These are phyloP conservation scores for Biscogniauxia sp. DNA, from an alignment of 2,329 filamentous ascomycete genomes.

Conservation along the genomic window DNA sequence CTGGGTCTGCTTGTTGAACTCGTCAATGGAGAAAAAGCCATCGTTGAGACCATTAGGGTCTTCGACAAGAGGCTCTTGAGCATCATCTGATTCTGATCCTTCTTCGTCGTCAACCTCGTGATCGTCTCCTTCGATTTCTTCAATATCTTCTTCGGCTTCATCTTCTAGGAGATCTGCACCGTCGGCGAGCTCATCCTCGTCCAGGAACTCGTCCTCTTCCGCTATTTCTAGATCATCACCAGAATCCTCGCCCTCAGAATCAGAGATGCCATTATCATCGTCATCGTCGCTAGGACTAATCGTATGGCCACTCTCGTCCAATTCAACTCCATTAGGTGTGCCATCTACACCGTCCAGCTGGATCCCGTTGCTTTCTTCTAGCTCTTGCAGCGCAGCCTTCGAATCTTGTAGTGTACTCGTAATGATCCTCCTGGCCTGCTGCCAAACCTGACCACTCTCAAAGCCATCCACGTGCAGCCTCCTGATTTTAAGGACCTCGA, in stretches of 20 bases:
- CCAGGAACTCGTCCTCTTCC: slow-evolving; percentile 32
- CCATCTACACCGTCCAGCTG: slow-evolving; percentile 45
- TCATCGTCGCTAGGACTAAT: slow-evolving; percentile 18
- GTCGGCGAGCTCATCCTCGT: slow-evolving; percentile 30
- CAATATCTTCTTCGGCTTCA: slow-evolving; percentile 30
- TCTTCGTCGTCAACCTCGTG: slow-evolving; percentile 48
- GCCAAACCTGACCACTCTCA: slow-evolving; percentile 85
- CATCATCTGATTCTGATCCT: slow-evolving; percentile 47
- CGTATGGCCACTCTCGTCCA: slow-evolving; percentile 37
- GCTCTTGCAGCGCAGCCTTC: slow-evolving; percentile 44
- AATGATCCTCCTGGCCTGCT: slow-evolving; percentile 85
- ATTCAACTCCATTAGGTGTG: slow-evolving; percentile 34
- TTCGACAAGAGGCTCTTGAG: slow-evolving; percentile 57
- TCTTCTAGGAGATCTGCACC: slow-evolving; percentile 29
- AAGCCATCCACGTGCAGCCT: slow-evolving; percentile 87
- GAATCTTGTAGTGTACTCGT: slow-evolving; percentile 51
- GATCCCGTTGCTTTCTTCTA: slow-evolving; percentile 54
- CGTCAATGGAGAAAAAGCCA: slow-evolving; percentile 95
- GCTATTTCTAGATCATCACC: slow-evolving; percentile 34
- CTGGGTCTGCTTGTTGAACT: slow-evolving; percentile 93
- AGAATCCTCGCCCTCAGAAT: slow-evolving; percentile 32
- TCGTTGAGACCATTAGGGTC: slow-evolving; percentile 90
- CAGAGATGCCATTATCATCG: slow-evolving; percentile 20
- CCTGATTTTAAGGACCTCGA: slow-evolving; percentile 68
- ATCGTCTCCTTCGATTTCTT: slow-evolving; percentile 38